Evolutionary conservation across 495 filamentous ascomycete genomes (phyloP).

Genomic region (Podospora australis): DNA sequence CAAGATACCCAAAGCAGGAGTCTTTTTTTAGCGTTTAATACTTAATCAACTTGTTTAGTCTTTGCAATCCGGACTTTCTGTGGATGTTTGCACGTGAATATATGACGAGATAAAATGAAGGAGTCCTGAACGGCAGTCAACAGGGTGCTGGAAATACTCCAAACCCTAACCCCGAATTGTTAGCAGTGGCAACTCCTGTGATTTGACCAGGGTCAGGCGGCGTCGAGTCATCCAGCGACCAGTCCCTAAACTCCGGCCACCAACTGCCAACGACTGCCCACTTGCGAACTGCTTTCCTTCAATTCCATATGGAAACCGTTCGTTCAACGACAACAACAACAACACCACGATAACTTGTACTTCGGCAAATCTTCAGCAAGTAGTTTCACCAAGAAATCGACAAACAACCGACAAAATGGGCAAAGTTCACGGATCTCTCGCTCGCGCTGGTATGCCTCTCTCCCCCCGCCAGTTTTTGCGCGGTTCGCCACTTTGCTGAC

Average conservation of each 20-base stretch:
- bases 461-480: neutral
- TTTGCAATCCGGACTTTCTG: too few species aligned
- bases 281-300: too few species aligned
- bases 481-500: neutral
- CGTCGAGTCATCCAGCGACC: neutral
- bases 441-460: slow-evolving; percentile 73
- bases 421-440: slow-evolving; percentile 88
- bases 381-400: neutral
- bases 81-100: too few species aligned
- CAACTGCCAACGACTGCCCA: neutral
- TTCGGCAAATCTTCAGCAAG: neutral
- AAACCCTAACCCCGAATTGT: neutral
- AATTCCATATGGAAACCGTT: too few species aligned
- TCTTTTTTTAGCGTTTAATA: too few species aligned
- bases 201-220: neutral
- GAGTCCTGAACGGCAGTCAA: neutral
- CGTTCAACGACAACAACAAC: neutral
- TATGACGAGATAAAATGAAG: neutral
- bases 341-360: neutral
- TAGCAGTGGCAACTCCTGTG: neutral
- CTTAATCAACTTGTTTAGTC: too few species aligned
- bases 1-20: too few species aligned
- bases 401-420: slow-evolving; percentile 61
- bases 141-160: neutral
- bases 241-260: neutral